Percentiles rank a stretch among this genome's conserved stretches.
These are phyloP conservation scores for Arthroderma sp. DNA, from an alignment of 2,329 filamentous ascomycete species.

Conservation along the genomic window DNA sequence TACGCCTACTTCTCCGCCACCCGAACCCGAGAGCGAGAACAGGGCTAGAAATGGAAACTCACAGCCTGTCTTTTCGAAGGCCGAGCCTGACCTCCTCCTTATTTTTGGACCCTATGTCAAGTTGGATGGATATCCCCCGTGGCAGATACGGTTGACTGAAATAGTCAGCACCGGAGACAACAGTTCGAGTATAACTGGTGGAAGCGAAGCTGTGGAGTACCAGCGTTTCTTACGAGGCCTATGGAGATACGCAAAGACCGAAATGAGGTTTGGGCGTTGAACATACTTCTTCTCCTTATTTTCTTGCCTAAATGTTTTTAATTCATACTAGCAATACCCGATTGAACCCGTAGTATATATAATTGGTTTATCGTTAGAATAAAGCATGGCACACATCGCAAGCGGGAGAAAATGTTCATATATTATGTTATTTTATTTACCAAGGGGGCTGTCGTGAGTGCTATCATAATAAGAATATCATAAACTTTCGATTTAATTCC, in stretches of 20 bases:
- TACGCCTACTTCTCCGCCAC: conserved; percentile 8
- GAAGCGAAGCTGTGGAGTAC: conserved; percentile 56
- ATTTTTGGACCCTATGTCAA: conserved; percentile 75
- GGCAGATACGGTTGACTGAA: conserved; percentile 89
- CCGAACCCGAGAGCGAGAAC: conserved; percentile 16
- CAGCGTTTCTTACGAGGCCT: conserved; percentile 81
- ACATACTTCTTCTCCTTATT: neutral
- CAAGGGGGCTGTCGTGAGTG: too few relatives aligned
- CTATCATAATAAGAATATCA: too few relatives aligned
- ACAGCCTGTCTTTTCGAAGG: conserved; percentile 44
- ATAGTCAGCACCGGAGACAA: conserved; percentile 55
- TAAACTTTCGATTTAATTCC: too few relatives aligned
- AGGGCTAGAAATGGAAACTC: conserved; percentile 6
- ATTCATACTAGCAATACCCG: neutral
- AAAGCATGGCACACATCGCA: too few relatives aligned
- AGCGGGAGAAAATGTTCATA: too few relatives aligned
- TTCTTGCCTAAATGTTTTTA: neutral
- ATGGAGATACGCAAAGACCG: conserved; percentile 70
- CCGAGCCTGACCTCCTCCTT: conserved; percentile 79
- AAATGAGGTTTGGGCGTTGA: conserved; percentile 68
- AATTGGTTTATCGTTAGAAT: too few relatives aligned
- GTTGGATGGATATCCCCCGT: conserved; percentile 84
- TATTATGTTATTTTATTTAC: too few relatives aligned
- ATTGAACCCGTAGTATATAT: too few relatives aligned
- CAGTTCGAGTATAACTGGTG: conserved; percentile 22